Evolutionary conservation across 352 stramenopile species (phyloP), one percentile per base, ranked within the genome.

Genomic region (Phytopythium helicoides): DNA sequence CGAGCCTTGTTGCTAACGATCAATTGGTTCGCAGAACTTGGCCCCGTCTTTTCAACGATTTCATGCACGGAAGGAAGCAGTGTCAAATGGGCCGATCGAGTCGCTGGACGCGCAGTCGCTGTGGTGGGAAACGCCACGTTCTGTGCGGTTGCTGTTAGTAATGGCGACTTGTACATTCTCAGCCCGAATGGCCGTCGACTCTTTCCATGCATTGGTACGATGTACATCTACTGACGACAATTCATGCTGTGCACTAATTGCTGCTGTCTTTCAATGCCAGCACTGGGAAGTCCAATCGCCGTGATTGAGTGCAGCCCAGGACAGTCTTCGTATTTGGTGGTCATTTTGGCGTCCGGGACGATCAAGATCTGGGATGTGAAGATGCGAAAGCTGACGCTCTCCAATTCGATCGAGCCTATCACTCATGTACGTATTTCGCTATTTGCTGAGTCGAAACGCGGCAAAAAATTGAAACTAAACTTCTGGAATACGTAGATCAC

Each of bases 41-140:
- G 77, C 3, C 75, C 76, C 14, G 69, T 89, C 34, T 92, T 79
- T 57, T 89, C 85, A 15, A 89, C 72, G 12, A 62, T 94, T 39
- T 72, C 82, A 60, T 94, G 81, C 58, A 75, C 64, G 1, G 64
- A 80, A 35, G 60, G 51, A 21, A 76, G 56, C 18, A 68, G 70
- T 21, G 54, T 81, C 36, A 87, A 86, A 50, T 95, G 86, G 86
- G 86, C 92, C 40, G 86, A 95, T 61, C 77, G 86, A 3, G 62
- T 95, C 35, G 68, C 81, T 55, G 86, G 82, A 2, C 68, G 78
- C 22, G 70, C 71, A 6, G 68, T 86, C 14, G 75, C 62, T 37
- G 73, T 68, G 23, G 70, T 71, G 7, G 86, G 82, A 45, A 95
- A 95, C 55, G 69, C 71, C 15, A 64, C 31, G 2, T 86, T 89